Base-by-base conservation (phyloP, 257 asterid genomes). In the Nicotiana noctiflora region DNA sequence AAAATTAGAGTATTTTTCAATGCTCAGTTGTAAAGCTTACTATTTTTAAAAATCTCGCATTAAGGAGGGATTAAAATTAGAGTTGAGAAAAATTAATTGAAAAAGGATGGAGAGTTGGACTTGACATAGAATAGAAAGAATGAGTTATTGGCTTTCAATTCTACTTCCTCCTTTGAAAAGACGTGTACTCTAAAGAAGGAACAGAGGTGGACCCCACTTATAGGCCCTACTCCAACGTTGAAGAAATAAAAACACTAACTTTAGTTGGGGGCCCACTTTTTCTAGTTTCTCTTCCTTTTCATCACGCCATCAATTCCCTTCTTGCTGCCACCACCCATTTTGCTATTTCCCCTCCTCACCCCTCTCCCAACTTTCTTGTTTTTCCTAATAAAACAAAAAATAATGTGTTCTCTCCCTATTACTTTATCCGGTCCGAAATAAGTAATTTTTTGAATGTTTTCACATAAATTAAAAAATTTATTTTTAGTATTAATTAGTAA, bases 141-240 rank as follows among this genome's bases (percentile, higher is more conserved):
- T 63, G 68, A 44, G 19, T 27, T 61, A 27, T 79, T 79, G 52
- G 82, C n/a, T 44, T 72, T 46, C 75, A 62, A 79, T 44, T 79
- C 25, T 78, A 79, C 61, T 17, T 82, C 77, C 18, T 11, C 83
- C 61, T 77, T 79, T 52, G 91, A 89, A 84, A 88, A 83, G 91
- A 90, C 87, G 86, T 87, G 87, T 80, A 79, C 83, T 51, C 90
- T 77, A 87, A 88, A 85, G 84, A 68, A 85, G 89, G 88, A 86
- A 85, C 96, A 91, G 18, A n/a, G 4, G 77, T 83, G 85, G 91
- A 91, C 34, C 95, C 89, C 83, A 7, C 49, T 8, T 64, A 67
- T 83, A 80, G 88, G 75, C 4, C 88, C 88, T 34, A 64, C 8
- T 79, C 52, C 81, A 80, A 86, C 84, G 81, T 84, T 74, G 32